Percentiles rank a stretch among this genome's conserved stretches.
Conservation (phyloP, 768 basidiomycete genomes). For the Auricularia sp. region DNA sequence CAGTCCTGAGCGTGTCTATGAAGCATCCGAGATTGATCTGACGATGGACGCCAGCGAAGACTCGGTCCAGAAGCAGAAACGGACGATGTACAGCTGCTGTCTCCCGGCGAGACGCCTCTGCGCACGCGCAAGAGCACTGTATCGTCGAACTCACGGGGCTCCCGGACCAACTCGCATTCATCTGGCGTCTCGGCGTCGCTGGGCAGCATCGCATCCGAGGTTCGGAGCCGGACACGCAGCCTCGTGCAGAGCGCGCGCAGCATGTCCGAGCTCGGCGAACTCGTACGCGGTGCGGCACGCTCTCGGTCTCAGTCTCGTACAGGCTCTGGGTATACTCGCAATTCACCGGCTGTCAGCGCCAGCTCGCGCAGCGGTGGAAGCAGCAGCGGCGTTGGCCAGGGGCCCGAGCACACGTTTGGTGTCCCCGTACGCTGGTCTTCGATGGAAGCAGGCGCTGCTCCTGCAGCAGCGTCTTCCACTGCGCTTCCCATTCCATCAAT, state of each 20-base stretch:
- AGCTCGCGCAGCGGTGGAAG: background rate
- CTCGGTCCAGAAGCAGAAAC: background rate
- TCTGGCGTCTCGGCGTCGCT: background rate
- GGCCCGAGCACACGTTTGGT: constrained; percentile 1
- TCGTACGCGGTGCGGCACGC: background rate
- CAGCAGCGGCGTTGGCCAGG: background rate
- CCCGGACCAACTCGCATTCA: constrained; percentile 1
- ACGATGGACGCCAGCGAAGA: background rate
- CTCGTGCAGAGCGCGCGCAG: background rate
- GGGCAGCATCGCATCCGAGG: background rate
- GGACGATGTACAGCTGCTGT: background rate
- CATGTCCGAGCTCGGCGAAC: background rate
- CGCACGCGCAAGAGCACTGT: background rate
- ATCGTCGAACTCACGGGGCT: background rate
- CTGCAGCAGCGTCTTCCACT: background rate
- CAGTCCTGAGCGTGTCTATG: background rate
- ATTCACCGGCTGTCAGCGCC: background rate
- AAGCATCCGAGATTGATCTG: background rate
- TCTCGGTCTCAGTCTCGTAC: background rate
- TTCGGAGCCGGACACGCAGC: background rate
- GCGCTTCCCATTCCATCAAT: background rate
- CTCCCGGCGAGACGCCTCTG: background rate
- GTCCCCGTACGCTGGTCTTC: background rate
- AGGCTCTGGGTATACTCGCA: background rate
- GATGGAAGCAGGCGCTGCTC: background rate